Evolutionary conservation across 306 rosid species (phyloP).

Genomic region (Acacia confusa): DNA sequence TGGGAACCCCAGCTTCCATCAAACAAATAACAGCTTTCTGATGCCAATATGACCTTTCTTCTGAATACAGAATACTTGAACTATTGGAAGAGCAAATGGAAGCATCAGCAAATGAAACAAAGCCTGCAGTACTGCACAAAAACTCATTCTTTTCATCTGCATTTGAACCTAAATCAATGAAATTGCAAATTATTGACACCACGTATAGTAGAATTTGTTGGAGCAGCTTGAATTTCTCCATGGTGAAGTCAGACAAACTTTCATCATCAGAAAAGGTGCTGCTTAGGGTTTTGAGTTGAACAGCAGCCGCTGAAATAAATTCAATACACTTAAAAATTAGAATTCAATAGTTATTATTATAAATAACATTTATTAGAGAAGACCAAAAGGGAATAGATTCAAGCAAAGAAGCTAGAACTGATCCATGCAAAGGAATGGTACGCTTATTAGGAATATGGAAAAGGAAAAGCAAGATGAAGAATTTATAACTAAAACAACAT

Average conservation of each 20-base stretch:
- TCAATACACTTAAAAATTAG: slow-evolving; percentile 38
- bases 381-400: slow-evolving; percentile 1
- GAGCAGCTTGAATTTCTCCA: slow-evolving; percentile 67
- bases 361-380: slow-evolving; percentile 6
- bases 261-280: slow-evolving; percentile 70
- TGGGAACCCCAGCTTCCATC: slow-evolving; percentile 99
- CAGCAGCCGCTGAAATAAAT: slow-evolving; percentile 76
- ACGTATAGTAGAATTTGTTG: slow-evolving; percentile 75
- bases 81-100: slow-evolving; percentile 51
- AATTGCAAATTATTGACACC: slow-evolving; percentile 68
- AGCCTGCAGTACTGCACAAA: slow-evolving; percentile 49
- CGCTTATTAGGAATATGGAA: slow-evolving; percentile 9
- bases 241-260: slow-evolving; percentile 52
- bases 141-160: slow-evolving; percentile 52
- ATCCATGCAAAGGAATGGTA: neutral
- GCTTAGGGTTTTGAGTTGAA: slow-evolving; percentile 87
- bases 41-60: slow-evolving; percentile 75
- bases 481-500: neutral
- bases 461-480: slow-evolving; percentile 22
- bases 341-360: slow-evolving; percentile 2
- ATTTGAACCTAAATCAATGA: slow-evolving; percentile 73
- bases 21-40: slow-evolving; percentile 88
- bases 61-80: slow-evolving; percentile 59
- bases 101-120: slow-evolving; percentile 44
- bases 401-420: slow-evolving; percentile 14